phyloP scores from a whole-genome alignment of 768 basidiomycete genomes.

The Russula dissimulans region DNA sequence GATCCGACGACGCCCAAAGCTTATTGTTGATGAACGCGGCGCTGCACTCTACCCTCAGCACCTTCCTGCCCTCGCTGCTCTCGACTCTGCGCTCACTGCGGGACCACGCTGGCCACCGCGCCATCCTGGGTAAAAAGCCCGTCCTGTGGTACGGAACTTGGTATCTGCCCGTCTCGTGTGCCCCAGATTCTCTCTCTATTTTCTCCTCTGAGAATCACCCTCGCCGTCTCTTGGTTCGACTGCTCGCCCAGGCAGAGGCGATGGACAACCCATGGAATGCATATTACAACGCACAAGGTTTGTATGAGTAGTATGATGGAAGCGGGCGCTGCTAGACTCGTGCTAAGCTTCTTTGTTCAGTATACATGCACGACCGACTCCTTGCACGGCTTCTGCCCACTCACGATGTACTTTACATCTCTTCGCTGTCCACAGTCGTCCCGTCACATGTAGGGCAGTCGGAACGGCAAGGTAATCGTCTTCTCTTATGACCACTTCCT shows the following conservation, averaged over 20 bases:
- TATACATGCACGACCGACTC: conserved; percentile 16
- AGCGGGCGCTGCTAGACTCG: background rate
- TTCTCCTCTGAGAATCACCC: background rate
- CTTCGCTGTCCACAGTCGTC: background rate
- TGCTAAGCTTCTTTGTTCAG: background rate
- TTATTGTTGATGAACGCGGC: background rate
- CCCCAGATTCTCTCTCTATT: background rate
- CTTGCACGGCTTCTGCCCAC: conserved; percentile 6
- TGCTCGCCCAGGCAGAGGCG: conserved; percentile 6
- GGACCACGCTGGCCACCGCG: background rate
- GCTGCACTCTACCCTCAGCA: conserved; percentile 12
- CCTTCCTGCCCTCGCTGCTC: conserved; percentile 12
- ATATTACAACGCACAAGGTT: conserved; percentile 19
- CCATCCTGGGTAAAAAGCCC: conserved; percentile 8
- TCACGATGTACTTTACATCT: conserved; percentile 7
- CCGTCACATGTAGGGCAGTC: background rate
- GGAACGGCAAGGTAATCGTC: background rate
- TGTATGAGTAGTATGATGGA: background rate
- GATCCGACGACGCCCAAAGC: background rate
- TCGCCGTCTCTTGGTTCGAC: background rate
- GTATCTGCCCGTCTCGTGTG: conserved; percentile 12
- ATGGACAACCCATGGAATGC: conserved; percentile 10
- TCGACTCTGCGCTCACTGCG: conserved; percentile 1
- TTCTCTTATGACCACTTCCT: background rate
- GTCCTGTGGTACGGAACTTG: conserved; percentile 18